Evolutionary conservation across 106 monocot genomes (phyloP).

Genomic region (Vanilla planifolia): DNA sequence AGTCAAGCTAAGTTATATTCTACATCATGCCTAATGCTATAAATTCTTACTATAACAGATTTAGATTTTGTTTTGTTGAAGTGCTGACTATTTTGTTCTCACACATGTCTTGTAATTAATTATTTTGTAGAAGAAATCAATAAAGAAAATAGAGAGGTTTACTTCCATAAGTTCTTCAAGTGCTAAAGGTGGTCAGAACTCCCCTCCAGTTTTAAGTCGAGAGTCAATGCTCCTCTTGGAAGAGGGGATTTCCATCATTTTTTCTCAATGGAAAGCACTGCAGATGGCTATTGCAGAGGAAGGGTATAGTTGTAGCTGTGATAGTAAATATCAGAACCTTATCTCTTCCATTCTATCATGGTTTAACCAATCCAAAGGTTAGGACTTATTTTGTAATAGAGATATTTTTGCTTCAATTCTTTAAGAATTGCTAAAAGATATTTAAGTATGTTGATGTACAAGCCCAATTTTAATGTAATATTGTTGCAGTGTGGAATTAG

Average conservation of each 20-base stretch:
- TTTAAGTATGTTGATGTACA: no score
- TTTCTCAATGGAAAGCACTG: conserved; percentile 43
- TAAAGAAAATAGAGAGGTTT: no score
- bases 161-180: conserved; percentile 7
- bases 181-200: neutral
- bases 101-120: no score
- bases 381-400: neutral
- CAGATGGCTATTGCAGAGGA: conserved; percentile 40
- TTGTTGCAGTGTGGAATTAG: no score
- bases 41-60: no score
- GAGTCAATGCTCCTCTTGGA: neutral
- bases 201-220: neutral
- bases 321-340: conserved; percentile 26
- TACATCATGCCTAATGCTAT: no score
- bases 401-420: neutral
- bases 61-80: no score
- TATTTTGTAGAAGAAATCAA: no score
- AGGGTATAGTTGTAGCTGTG: conserved; percentile 45
- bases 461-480: no score
- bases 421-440: no score
- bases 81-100: no score
- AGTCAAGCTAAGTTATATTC: no score
- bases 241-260: conserved; percentile 37
- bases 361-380: conserved; percentile 35
- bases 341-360: conserved; percentile 29